phyloP scores from a whole-genome alignment of 768 basidiomycete genomes.

The Rhizopogon vulgaris region DNA sequence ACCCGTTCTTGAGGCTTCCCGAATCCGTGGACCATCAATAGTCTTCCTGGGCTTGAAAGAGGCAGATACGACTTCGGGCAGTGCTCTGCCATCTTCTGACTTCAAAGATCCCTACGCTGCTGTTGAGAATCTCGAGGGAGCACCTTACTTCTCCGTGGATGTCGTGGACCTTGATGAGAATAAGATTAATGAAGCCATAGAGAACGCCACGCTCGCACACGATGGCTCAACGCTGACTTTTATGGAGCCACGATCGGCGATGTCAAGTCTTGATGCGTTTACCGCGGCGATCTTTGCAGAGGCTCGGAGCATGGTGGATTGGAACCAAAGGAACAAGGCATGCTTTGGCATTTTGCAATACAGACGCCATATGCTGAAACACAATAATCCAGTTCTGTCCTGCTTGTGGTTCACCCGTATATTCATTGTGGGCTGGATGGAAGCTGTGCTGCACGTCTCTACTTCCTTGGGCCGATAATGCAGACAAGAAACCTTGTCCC shows the following conservation, averaged over 20 bases:
- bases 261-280: slow-evolving; percentile 51
- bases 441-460: slow-evolving; percentile 78
- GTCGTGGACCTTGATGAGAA: slow-evolving; percentile 45
- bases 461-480: slow-evolving; percentile 68
- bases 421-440: slow-evolving; percentile 95
- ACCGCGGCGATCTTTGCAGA: slow-evolving; percentile 73
- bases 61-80: slow-evolving; percentile 32
- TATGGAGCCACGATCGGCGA: slow-evolving; percentile 56
- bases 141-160: slow-evolving; percentile 82
- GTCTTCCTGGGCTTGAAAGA: slow-evolving; percentile 83
- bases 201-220: slow-evolving; percentile 29
- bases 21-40: slow-evolving; percentile 53
- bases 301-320: slow-evolving; percentile 81
- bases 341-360: slow-evolving; percentile 6
- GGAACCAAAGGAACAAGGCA: slow-evolving; percentile 88
- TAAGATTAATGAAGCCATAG: slow-evolving; percentile 36
- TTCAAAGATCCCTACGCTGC: slow-evolving; percentile 51
- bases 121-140: slow-evolving; percentile 64
- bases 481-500: slow-evolving; percentile 58
- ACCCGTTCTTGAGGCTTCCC: slow-evolving; percentile 44
- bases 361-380: not conserved
- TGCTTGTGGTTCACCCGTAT: slow-evolving; percentile 73
- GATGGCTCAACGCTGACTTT: slow-evolving; percentile 45
- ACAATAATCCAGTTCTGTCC: slow-evolving; percentile 69
- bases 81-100: slow-evolving; percentile 60